Base-by-base conservation (phyloP, 106 monocot species). In the Gastrodia elata region DNA sequence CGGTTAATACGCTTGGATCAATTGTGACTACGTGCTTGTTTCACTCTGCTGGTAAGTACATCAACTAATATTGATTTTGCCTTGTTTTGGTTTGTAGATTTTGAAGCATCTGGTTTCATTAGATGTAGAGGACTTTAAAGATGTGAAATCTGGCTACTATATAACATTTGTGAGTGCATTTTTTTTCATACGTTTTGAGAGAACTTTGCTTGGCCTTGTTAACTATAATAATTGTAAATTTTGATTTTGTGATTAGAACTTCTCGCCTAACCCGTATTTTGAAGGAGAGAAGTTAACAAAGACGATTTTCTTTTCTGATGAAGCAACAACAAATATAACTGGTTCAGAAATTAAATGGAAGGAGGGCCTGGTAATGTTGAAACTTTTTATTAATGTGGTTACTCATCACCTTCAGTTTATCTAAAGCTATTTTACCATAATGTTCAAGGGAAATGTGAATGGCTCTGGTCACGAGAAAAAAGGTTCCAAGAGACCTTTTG, bases 341-440 rank as follows among this genome's bases (percentile, higher is more conserved):
- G 89, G 85, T 55, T 75, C 89, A 73, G 25, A 26, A 33, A 90
- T 90, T 64, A 86, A 82, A 68, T 90, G 89, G 89, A 90, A 90
- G 72, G 86, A 82, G 69, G 89, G 84, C 28, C 82, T 86, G 89
- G 89, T 86, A 84, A 46, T 76, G 43, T 33, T 20, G 39, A 65
- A 30, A 41, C 40, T 65, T 65, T 18, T 46, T n/a, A n/a, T n/a
- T n/a, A n/a, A n/a, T n/a, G n/a, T n/a, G n/a, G n/a, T n/a, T n/a
- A n/a, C n/a, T n/a, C n/a, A n/a, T n/a, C n/a, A n/a, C n/a, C n/a
- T n/a, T n/a, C n/a, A n/a, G n/a, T n/a, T n/a, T n/a, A n/a, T n/a
- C n/a, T n/a, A n/a, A n/a, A n/a, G n/a, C n/a, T n/a, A n/a, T n/a
- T n/a, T n/a, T n/a, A n/a, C n/a, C n/a, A n/a, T n/a, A n/a, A n/a